Conservation (phyloP, 768 basidiomycete genomes). For the Pluteus cervinus region DNA sequence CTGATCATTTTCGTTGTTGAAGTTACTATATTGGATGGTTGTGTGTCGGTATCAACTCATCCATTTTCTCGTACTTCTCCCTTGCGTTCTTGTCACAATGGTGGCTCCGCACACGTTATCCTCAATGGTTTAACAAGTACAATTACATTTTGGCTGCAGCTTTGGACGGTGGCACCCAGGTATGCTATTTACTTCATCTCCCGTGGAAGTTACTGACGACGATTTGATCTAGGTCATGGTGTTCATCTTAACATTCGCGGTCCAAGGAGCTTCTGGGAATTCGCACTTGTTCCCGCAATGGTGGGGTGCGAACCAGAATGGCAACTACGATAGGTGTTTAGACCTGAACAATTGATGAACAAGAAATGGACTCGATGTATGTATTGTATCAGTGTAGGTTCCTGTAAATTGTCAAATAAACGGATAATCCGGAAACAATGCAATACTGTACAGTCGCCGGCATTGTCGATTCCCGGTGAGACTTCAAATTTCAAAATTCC, state of each 20-base stretch:
- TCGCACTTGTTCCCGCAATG: slow-evolving; percentile 46
- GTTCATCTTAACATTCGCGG: slow-evolving; percentile 43
- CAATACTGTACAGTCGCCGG: too few relatives aligned
- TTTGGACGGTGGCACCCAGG: slow-evolving; percentile 31
- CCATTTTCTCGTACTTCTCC: slow-evolving; percentile 31
- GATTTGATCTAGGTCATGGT: slow-evolving; percentile 57
- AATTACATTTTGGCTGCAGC: slow-evolving; percentile 36
- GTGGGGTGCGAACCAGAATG: too few relatives aligned
- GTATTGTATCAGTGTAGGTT: too few relatives aligned
- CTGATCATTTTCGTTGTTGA: slow-evolving; percentile 17
- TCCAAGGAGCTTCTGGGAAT: slow-evolving; percentile 44
- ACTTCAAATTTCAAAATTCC: too few relatives aligned
- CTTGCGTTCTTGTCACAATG: slow-evolving; percentile 42
- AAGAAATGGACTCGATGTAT: too few relatives aligned
- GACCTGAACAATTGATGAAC: too few relatives aligned
- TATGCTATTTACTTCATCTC: too few relatives aligned
- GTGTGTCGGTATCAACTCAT: slow-evolving; percentile 44
- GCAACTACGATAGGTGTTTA: too few relatives aligned
- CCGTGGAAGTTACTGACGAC: too few relatives aligned
- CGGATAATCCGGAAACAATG: too few relatives aligned
- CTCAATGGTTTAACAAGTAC: slow-evolving; percentile 42
- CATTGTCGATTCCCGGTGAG: too few relatives aligned
- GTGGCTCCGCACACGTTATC: slow-evolving; percentile 39
- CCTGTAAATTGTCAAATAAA: too few relatives aligned
- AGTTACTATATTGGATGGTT: slow-evolving; percentile 46